Evolutionary conservation across 148 eudicot genomes (phyloP).

Genomic region (Chenopodium suecicum): DNA sequence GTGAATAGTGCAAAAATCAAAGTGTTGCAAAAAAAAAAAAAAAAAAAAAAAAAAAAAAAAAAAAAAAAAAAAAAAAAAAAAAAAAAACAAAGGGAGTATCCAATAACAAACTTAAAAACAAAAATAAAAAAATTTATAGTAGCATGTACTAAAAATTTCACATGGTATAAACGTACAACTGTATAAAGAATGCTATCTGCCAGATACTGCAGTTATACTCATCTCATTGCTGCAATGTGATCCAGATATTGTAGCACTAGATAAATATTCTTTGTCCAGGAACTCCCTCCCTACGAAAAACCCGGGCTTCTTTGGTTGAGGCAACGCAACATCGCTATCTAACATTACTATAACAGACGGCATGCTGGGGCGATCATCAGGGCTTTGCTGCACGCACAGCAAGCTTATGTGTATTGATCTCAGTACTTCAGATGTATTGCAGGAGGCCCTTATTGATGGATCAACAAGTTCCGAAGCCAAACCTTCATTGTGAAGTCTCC

Average conservation of each 20-base stretch:
- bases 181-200: slow-evolving; percentile 14
- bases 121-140: no score
- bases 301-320: slow-evolving; percentile 23
- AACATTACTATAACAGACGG: slow-evolving; percentile 26
- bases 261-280: not conserved
- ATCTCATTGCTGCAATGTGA: slow-evolving; percentile 12
- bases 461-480: slow-evolving; percentile 19
- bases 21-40: no score
- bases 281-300: slow-evolving; percentile 13
- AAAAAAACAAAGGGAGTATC: no score
- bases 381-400: slow-evolving; percentile 24
- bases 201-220: slow-evolving; percentile 20
- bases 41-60: no score
- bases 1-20: no score
- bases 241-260: slow-evolving; percentile 1
- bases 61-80: no score
- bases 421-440: slow-evolving; percentile 2
- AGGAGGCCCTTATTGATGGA: not conserved
- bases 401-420: slow-evolving; percentile 22
- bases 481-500: slow-evolving; percentile 24
- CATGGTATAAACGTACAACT: no score
- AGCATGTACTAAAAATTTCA: no score
- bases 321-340: slow-evolving; percentile 19
- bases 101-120: no score
- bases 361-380: slow-evolving; percentile 29